Conservation (phyloP, 2,329 filamentous ascomycete genomes). For the Helotiales sp. region DNA sequence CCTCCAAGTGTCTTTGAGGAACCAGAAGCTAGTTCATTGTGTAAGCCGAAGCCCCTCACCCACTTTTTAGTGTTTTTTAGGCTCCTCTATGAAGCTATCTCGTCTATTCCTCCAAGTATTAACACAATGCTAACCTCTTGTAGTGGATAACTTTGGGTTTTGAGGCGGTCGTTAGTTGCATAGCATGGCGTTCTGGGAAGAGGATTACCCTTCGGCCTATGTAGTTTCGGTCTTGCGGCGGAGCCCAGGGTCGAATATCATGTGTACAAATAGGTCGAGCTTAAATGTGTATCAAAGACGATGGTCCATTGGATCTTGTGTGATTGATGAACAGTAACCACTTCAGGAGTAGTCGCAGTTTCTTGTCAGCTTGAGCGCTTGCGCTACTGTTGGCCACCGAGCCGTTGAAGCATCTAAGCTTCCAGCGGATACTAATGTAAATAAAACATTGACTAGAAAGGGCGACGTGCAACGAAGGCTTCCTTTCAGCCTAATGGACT, state of each 20-base stretch:
- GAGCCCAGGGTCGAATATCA: too few species aligned
- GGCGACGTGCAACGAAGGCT: constrained; percentile 16
- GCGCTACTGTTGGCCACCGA: too few species aligned
- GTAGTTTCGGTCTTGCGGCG: background rate
- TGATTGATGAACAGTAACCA: too few species aligned
- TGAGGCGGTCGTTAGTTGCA: background rate
- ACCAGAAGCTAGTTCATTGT: constrained; percentile 82
- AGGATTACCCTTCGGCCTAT: background rate
- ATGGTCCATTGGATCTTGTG: background rate
- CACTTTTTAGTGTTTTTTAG: too few species aligned
- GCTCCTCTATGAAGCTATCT: too few species aligned
- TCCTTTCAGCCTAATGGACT: background rate
- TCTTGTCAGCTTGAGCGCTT: too few species aligned
- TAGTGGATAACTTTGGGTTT: background rate
- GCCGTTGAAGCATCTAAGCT: too few species aligned
- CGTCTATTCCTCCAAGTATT: too few species aligned
- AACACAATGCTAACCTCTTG: too few species aligned
- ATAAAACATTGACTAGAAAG: constrained; percentile 3
- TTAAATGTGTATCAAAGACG: too few species aligned
- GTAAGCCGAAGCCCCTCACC: too few species aligned
- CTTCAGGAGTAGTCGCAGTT: too few species aligned
- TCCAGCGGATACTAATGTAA: background rate
- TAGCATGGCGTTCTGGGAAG: background rate
- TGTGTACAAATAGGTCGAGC: background rate
- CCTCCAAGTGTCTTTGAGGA: constrained; percentile 83